These are phyloP conservation scores for Xylaria scruposa DNA, from an alignment of 495 filamentous ascomycete species.

Conservation along the genomic window DNA sequence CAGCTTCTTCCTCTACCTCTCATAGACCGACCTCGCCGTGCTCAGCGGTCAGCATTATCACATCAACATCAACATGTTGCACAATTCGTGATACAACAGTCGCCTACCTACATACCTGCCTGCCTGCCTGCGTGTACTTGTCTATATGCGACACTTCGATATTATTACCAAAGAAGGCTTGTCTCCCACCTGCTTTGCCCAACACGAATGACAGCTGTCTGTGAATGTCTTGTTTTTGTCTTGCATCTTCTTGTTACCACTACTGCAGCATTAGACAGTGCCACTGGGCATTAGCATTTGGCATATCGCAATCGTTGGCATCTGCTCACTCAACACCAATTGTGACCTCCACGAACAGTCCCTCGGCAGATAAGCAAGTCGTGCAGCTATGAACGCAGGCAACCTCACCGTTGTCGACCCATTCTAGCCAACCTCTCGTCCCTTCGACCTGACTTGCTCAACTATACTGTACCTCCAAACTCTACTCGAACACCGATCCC, in stretches of 20 bases:
- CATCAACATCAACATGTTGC: neutral
- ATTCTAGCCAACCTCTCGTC: neutral
- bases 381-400: constrained; percentile 16
- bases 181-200: neutral
- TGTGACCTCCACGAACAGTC: neutral
- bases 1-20: neutral
- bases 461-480: neutral
- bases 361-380: neutral
- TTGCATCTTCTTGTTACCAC: neutral
- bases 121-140: neutral
- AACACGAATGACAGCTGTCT: neutral
- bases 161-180: neutral
- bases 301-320: neutral
- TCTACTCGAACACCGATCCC: neutral
- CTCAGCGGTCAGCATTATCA: neutral
- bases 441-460: neutral
- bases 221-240: neutral
- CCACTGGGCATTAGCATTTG: neutral
- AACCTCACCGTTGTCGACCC: neutral
- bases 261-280: neutral
- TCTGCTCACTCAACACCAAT: neutral
- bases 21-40: neutral
- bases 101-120: neutral
- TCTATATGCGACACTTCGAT: neutral
- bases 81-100: neutral